A percentile compares a stretch with the other conserved stretches of the same genome.
Conservation (phyloP, 2,329 filamentous ascomycete species). For the Didymella pomorum region DNA sequence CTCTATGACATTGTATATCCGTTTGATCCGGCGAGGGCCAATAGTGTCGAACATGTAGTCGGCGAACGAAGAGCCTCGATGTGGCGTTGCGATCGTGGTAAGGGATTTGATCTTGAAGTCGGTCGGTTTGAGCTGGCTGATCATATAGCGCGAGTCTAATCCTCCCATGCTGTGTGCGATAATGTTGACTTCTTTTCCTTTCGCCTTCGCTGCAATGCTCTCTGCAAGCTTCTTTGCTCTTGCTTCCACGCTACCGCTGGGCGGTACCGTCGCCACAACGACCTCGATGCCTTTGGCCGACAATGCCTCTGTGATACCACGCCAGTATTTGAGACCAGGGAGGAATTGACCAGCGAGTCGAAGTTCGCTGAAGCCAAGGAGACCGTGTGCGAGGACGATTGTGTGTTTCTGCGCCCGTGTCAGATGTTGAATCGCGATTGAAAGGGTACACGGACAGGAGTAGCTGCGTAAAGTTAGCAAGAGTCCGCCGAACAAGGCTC, state of each 20-base stretch:
- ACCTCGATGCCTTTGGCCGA: slow-evolving; percentile 65
- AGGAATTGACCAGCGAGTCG: slow-evolving; percentile 62
- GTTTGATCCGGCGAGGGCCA: slow-evolving; percentile 63
- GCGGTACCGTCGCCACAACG: slow-evolving; percentile 67
- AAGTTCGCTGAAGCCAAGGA: slow-evolving; percentile 71
- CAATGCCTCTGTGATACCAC: slow-evolving; percentile 68
- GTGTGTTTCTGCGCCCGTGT: slow-evolving; percentile 57
- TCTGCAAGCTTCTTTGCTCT: slow-evolving; percentile 63
- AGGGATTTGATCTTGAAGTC: slow-evolving; percentile 79
- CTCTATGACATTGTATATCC: slow-evolving; percentile 64
- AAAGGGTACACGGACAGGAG: slow-evolving; percentile 37
- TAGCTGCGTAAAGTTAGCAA: slow-evolving; percentile 39
- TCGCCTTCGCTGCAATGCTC: slow-evolving; percentile 61
- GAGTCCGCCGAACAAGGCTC: not conserved
- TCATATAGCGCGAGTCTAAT: slow-evolving; percentile 70
- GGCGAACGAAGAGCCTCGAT: slow-evolving; percentile 68
- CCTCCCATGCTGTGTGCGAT: slow-evolving; percentile 71
- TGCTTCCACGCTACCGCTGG: slow-evolving; percentile 66
- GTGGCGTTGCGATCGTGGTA: slow-evolving; percentile 69
- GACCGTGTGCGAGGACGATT: slow-evolving; percentile 70
- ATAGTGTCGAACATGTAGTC: slow-evolving; percentile 68
- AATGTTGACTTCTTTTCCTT: slow-evolving; percentile 68
- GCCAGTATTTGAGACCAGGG: slow-evolving; percentile 70
- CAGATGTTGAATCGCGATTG: slow-evolving; percentile 28
- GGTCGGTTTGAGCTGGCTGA: slow-evolving; percentile 63